phyloP scores from a whole-genome alignment of 2,329 filamentous ascomycete species.

The Ceratocystis ficicola region DNA sequence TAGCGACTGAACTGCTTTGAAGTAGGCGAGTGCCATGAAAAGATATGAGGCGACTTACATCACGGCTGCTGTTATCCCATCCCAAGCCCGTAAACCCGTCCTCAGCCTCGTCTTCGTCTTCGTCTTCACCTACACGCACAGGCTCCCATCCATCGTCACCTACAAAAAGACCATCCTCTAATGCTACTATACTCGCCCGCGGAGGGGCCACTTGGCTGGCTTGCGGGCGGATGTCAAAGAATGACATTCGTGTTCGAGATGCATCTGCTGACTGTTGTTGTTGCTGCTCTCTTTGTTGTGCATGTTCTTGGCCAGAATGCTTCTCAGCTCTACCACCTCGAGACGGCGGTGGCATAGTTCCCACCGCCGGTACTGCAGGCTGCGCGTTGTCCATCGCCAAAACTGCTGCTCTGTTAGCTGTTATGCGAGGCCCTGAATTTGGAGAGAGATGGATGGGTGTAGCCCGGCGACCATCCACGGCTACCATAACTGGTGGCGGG shows the following conservation, averaged over 20 bases:
- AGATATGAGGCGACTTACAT: conserved; percentile 36
- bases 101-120: conserved; percentile 51
- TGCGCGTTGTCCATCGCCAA: conserved; percentile 26
- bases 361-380: conserved; percentile 28
- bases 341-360: conserved; percentile 26
- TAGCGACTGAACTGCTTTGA: background rate
- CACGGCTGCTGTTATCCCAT: conserved; percentile 59
- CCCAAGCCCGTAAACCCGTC: conserved; percentile 56
- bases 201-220: conserved; percentile 38
- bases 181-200: conserved; percentile 43
- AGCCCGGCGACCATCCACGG: background rate
- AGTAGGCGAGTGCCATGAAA: background rate
- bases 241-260: conserved; percentile 22
- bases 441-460: conserved; percentile 8
- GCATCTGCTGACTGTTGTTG: background rate
- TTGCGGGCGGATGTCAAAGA: conserved; percentile 37
- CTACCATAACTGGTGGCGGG: background rate
- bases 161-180: conserved; percentile 57
- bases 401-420: background rate
- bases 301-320: background rate
- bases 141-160: conserved; percentile 68
- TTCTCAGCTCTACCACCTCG: conserved; percentile 22
- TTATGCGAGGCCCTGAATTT: background rate
- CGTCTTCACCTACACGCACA: conserved; percentile 37
- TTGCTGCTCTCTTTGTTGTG: background rate